Evolutionary conservation across 2,329 filamentous ascomycete genomes (phyloP).

Genomic region (Phaeosphaeria sp.): DNA sequence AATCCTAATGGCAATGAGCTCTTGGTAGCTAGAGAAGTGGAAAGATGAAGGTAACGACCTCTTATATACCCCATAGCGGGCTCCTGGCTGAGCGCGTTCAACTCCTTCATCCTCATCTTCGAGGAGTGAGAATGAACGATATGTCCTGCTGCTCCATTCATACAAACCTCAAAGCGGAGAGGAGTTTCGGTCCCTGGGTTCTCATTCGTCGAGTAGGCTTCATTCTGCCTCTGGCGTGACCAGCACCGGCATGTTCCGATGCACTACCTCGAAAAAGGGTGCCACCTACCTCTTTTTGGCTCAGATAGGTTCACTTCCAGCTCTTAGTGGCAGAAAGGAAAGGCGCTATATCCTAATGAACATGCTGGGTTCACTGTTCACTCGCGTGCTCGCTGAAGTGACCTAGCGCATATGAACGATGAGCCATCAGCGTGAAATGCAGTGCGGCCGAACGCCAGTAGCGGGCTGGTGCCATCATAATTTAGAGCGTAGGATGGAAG

Average conservation of each 20-base stretch:
- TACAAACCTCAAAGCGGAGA: background rate
- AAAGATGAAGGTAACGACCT: background rate
- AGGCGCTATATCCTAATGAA: background rate
- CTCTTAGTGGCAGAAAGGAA: slow-evolving; percentile 2
- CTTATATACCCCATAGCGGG: background rate
- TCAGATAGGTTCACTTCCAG: background rate
- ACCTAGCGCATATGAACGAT: too few species aligned
- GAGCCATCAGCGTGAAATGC: background rate
- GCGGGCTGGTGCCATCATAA: background rate
- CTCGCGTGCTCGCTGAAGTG: background rate
- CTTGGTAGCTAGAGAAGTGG: background rate
- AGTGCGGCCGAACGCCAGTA: background rate
- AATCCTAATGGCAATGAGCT: background rate
- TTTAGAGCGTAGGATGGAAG: background rate
- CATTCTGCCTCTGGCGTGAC: background rate
- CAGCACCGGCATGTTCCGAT: background rate
- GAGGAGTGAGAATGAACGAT: background rate
- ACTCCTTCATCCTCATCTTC: background rate
- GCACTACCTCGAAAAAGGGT: background rate
- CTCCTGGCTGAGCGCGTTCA: background rate
- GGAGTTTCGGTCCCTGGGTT: background rate
- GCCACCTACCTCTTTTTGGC: background rate
- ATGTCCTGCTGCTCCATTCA: background rate
- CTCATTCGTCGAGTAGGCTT: background rate
- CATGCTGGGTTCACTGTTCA: background rate